Conservation (phyloP, 2,329 filamentous ascomycete species). For the Kalaharituber pfeilii region DNA sequence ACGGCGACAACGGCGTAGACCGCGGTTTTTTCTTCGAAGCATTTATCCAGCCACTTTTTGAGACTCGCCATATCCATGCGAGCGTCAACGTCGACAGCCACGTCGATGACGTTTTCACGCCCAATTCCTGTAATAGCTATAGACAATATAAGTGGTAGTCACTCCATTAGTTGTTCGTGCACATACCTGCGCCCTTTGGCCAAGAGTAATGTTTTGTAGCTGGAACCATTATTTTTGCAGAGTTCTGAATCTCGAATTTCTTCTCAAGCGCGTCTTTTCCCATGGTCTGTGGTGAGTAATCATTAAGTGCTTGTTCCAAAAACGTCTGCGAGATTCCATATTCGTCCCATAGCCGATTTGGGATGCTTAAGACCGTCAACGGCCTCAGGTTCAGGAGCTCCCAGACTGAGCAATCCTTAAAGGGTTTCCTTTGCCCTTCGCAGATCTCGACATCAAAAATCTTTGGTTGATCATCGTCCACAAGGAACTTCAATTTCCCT, state of each 20-base stretch:
- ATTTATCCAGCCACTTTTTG: conserved; percentile 24
- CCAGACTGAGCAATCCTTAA: conserved; percentile 29
- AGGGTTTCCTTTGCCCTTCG: conserved; percentile 26
- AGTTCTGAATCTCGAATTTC: conserved; percentile 25
- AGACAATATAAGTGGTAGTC: background rate
- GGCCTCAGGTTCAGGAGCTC: conserved; percentile 32
- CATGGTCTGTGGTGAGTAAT: conserved; percentile 29
- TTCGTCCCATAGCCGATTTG: conserved; percentile 26
- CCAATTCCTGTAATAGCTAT: conserved; percentile 32
- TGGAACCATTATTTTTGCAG: conserved; percentile 27
- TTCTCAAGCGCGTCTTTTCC: conserved; percentile 29
- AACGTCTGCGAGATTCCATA: conserved; percentile 29
- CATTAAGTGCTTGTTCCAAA: conserved; percentile 24
- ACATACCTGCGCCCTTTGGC: conserved; percentile 33
- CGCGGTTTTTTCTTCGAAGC: conserved; percentile 23
- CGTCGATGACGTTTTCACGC: conserved; percentile 28
- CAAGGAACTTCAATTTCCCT: background rate
- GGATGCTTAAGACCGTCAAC: conserved; percentile 29
- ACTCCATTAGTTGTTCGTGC: background rate
- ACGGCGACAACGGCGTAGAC: conserved; percentile 33
- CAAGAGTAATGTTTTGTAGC: conserved; percentile 34
- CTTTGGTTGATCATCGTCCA: conserved; percentile 10
- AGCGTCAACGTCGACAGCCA: conserved; percentile 29
- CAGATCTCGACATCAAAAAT: background rate
- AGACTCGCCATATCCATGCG: conserved; percentile 28